Percentiles rank a stretch among this genome's conserved stretches.
These are phyloP conservation scores for Panicum virgatum DNA, from an alignment of 202 grass and related monocot genomes.

Conservation along the genomic window DNA sequence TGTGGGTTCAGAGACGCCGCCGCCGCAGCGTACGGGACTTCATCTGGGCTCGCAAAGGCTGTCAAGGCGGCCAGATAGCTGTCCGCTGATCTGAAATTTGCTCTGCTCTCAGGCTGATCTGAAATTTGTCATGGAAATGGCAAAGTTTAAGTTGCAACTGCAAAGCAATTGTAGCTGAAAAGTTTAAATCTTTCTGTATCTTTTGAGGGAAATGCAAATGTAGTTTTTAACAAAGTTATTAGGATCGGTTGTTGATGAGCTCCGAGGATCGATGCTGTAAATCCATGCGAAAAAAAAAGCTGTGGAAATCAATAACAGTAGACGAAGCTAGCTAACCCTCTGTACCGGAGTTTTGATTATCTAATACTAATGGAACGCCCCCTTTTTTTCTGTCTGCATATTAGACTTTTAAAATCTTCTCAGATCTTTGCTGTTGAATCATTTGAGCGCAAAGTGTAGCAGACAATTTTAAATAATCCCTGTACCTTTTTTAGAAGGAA, in stretches of 20 bases:
- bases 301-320: conserved; percentile 19
- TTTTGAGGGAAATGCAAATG: not conserved
- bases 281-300: conserved; percentile 20
- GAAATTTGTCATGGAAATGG: not conserved
- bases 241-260: conserved; percentile 1
- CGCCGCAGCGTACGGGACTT: not conserved
- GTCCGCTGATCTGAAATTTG: not conserved
- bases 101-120: not conserved
- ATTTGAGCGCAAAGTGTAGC: not conserved
- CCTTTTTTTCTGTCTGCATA: not conserved
- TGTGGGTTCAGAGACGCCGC: conserved; percentile 50
- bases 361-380: not conserved
- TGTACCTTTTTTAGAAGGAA: too few species aligned
- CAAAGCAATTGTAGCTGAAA: conserved; percentile 18
- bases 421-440: not conserved
- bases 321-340: conserved; percentile 8
- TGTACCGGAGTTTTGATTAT: not conserved
- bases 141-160: not conserved
- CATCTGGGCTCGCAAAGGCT: conserved; percentile 15
- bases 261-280: not conserved
- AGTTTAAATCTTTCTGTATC: not conserved
- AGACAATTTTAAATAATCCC: not conserved
- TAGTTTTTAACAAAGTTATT: conserved; percentile 4
- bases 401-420: too few species aligned
- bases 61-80: conserved; percentile 52